phyloP scores from a whole-genome alignment of 1,284 basidiomycete species.

The Abortiporus biennis region DNA sequence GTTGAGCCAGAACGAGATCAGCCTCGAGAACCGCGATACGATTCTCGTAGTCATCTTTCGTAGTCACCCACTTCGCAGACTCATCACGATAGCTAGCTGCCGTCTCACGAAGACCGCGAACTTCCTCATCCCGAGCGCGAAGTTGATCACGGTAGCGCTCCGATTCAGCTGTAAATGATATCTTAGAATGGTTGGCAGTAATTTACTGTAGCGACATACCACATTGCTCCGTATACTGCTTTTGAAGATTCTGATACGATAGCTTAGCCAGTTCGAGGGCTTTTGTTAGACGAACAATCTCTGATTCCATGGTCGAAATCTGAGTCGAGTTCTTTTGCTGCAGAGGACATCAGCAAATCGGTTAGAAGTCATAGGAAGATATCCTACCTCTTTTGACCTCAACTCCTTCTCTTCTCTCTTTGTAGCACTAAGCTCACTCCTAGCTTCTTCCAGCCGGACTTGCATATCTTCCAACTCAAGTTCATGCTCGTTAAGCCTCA shows the following conservation, averaged over 20 bases:
- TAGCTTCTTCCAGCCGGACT: constrained; percentile 62
- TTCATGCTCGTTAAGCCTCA: constrained; percentile 68
- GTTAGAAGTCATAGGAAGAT: constrained; percentile 3
- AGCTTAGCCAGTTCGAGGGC: constrained; percentile 62
- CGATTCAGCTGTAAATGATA: constrained; percentile 47
- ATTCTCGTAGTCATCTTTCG: constrained; percentile 66
- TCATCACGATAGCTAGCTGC: constrained; percentile 57
- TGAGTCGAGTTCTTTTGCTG: constrained; percentile 55
- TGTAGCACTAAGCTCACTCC: constrained; percentile 64
- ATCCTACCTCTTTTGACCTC: constrained; percentile 68
- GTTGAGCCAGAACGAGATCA: constrained; percentile 63
- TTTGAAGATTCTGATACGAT: constrained; percentile 70
- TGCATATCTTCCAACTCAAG: constrained; percentile 73
- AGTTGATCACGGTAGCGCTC: constrained; percentile 74
- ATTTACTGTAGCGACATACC: constrained; percentile 40
- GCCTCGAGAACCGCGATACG: constrained; percentile 57
- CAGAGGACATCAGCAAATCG: constrained; percentile 20
- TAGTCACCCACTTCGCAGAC: constrained; percentile 50
- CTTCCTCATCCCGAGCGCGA: constrained; percentile 65
- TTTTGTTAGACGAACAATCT: constrained; percentile 70
- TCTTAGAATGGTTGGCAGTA: no score
- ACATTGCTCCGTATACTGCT: constrained; percentile 83
- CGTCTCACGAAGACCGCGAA: constrained; percentile 57
- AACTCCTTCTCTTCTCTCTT: constrained; percentile 88
- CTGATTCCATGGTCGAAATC: constrained; percentile 67